Conservation (phyloP, 305 asterid species). For the Fraxinus platypoda region DNA sequence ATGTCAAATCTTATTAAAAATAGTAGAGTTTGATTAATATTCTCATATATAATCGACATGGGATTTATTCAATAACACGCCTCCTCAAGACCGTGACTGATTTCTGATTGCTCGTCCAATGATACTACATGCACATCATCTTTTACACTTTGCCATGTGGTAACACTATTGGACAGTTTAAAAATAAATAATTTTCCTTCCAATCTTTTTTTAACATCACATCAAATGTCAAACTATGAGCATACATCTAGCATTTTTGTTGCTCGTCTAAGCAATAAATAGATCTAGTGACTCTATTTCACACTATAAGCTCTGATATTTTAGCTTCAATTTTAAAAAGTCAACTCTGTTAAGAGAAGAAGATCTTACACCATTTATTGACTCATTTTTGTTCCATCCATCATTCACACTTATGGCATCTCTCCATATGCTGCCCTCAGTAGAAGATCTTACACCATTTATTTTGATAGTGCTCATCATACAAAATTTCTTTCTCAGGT, state of each 20-base stretch:
- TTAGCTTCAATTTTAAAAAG: background rate
- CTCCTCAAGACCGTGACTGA: background rate
- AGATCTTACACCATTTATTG: too few species aligned
- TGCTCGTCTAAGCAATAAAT: background rate
- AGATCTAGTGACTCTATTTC: background rate
- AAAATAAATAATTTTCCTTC: too few species aligned
- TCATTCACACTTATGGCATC: background rate
- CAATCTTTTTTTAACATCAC: too few species aligned
- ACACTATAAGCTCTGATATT: background rate
- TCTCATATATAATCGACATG: too few species aligned
- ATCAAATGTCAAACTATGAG: too few species aligned
- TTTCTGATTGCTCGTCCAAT: background rate
- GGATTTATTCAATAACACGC: too few species aligned
- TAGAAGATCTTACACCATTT: background rate
- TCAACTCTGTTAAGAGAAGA: background rate
- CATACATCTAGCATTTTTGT: too few species aligned
- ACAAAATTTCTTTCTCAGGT: background rate
- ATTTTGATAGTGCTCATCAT: background rate
- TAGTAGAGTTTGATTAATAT: too few species aligned
- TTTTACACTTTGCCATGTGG: too few species aligned
- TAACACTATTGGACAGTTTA: too few species aligned
- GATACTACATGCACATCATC: too few species aligned
- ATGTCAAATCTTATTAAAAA: too few species aligned
- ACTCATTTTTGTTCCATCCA: constrained; percentile 5
- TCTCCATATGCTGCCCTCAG: background rate